Percentiles rank a stretch among this genome's conserved stretches.
phyloP scores from a whole-genome alignment of 2,329 filamentous ascomycete genomes.

The Ophiostoma sp. region DNA sequence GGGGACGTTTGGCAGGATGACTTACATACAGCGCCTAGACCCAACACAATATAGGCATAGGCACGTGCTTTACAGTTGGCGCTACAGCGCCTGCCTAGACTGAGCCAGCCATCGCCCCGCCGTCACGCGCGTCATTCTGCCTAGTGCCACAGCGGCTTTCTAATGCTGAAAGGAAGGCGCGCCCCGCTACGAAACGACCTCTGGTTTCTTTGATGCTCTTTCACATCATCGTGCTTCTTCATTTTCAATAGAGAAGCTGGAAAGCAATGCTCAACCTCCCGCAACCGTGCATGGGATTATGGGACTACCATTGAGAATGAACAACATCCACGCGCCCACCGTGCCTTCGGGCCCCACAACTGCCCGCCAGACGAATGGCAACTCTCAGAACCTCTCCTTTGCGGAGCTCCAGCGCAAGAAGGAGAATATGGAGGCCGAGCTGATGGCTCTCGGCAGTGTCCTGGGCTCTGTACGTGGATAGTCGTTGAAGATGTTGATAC shows the following conservation, averaged over 20 bases:
- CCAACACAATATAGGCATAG: neutral
- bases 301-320: conserved; percentile 49
- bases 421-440: conserved; percentile 79
- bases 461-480: conserved; percentile 72
- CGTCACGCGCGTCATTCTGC: conserved; percentile 29
- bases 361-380: conserved; percentile 59
- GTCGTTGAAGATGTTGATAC: conserved; percentile 23
- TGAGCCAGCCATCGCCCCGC: neutral
- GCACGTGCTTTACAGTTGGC: conserved; percentile 12
- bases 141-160: conserved; percentile 21
- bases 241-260: neutral
- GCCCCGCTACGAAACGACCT: neutral
- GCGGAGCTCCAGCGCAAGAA: conserved; percentile 81
- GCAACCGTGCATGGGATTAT: conserved; percentile 28
- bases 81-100: neutral
- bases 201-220: neutral
- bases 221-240: neutral
- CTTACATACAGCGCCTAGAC: neutral
- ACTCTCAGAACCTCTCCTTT: conserved; percentile 66
- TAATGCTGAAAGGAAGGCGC: neutral
- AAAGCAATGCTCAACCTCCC: neutral
- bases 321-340: conserved; percentile 59
- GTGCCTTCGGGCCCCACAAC: conserved; percentile 74
- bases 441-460: conserved; percentile 79
- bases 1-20: neutral